These are phyloP conservation scores for Chamaecyparis obtusa DNA, from an alignment of 75 land plant species.

Conservation along the genomic window DNA sequence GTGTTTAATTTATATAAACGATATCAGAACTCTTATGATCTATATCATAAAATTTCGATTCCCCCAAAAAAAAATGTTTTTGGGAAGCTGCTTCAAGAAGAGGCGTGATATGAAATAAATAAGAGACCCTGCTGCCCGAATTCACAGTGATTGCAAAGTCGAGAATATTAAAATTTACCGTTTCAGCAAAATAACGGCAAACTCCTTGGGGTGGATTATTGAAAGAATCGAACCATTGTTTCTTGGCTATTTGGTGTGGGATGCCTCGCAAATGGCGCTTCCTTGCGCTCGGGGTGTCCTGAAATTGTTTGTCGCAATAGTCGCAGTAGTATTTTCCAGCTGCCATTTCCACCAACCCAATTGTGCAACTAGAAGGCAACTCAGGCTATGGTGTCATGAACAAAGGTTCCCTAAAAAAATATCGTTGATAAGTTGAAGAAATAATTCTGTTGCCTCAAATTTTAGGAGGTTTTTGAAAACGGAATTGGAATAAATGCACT, in stretches of 20 bases:
- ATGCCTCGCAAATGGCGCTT: conserved; percentile 70
- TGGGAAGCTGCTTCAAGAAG: neutral
- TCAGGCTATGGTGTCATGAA: too few relatives aligned
- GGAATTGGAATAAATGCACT: too few relatives aligned
- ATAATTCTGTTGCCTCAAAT: too few relatives aligned
- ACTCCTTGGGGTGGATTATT: conserved; percentile 14
- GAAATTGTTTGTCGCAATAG: conserved; percentile 94
- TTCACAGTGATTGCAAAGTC: neutral
- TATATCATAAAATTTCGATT: too few relatives aligned
- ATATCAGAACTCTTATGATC: too few relatives aligned
- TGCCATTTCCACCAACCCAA: conserved; percentile 44
- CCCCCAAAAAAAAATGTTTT: too few relatives aligned
- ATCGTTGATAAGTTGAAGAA: too few relatives aligned
- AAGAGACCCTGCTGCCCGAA: neutral
- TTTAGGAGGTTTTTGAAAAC: too few relatives aligned
- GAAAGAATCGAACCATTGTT: conserved; percentile 83
- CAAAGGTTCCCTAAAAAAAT: too few relatives aligned
- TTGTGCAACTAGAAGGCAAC: too few relatives aligned
- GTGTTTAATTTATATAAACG: too few relatives aligned
- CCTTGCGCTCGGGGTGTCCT: conserved; percentile 73
- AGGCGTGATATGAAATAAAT: too few relatives aligned
- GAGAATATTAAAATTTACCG: neutral
- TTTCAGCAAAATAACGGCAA: conserved; percentile 1
- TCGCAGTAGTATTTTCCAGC: conserved; percentile 87
- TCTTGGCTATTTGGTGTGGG: conserved; percentile 66